Base-by-base conservation (phyloP, 2,329 filamentous ascomycete genomes). In the Sarocladium oryzae region DNA sequence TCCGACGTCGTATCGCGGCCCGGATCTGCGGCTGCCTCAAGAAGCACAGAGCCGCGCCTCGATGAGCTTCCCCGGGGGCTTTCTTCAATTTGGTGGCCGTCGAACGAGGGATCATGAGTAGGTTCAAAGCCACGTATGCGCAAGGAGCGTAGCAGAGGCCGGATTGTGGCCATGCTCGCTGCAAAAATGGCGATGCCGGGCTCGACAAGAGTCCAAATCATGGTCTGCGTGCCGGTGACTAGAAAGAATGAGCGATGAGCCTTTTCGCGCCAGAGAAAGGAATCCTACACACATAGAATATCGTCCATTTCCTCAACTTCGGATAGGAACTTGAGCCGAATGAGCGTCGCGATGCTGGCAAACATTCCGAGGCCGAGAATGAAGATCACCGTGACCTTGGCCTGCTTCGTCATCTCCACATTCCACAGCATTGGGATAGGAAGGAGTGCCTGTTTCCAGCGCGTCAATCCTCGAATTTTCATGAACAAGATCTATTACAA, bases 131-230 rank as follows among this genome's bases (percentile, higher is more conserved):
- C 76, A 20, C 57, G 68, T 10, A 79, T 61, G 54, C 64, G 69
- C 64, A 72, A 67, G 16, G 65, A 63, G 32, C 76, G 74, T 32
- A 81, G 69, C 1, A 81, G 67, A 3, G 77, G 77, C 2, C 77
- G 73, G 28, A 80, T 76, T 4, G 77, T 81, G 20, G 74, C 75
- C 10, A 80, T 65, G 54, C 74, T 78, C 2, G 77, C 72, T 11
- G 77, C 77, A 21, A 75, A 61, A 40, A 80, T 80, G 53, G 76
- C 77, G 20, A 80, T 71, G 5, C 76, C 77, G 2, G 77, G 76
- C 57, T 81, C 77, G 50, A 80, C 66, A 15, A 80, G 63, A 9
- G 75, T 79, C 77, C 77, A 81, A 6, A 79, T 68, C 70, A 77
- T 76, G 32, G 76, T 70, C 53, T 77, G 67, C 3, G 76, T 79